Evolutionary conservation across 352 stramenopile species (phyloP).

Genomic region (Phytophthora meadii): DNA sequence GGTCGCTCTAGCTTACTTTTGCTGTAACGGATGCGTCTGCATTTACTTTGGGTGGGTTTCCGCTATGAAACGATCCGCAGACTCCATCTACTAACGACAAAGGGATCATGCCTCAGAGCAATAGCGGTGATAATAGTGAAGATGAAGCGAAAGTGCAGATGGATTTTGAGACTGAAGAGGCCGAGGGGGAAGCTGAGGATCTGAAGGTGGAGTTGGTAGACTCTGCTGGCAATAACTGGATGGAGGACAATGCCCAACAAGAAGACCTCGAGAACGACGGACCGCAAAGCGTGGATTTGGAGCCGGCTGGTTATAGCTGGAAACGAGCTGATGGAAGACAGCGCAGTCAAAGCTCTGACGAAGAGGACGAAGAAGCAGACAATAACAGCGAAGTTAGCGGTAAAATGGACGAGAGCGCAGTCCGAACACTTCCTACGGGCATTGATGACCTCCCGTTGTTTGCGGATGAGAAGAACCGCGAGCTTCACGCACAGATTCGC

Average conservation of each 20-base stretch:
- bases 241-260: constrained; percentile 20
- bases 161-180: constrained; percentile 12
- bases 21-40: constrained; percentile 9
- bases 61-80: constrained; percentile 15
- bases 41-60: constrained; percentile 16
- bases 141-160: constrained; percentile 12
- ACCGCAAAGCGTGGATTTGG: constrained; percentile 27
- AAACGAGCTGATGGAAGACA: constrained; percentile 63
- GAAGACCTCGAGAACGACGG: constrained; percentile 25
- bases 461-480: constrained; percentile 88
- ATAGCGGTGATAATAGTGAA: constrained; percentile 4
- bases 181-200: constrained; percentile 1
- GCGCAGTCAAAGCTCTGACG: constrained; percentile 30
- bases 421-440: constrained; percentile 65
- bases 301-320: constrained; percentile 60
- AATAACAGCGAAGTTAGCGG: constrained; percentile 37
- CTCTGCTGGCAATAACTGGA: constrained; percentile 26
- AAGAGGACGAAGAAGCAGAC: constrained; percentile 41
- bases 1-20: too few species aligned
- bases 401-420: constrained; percentile 21
- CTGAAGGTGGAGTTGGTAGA: constrained; percentile 33
- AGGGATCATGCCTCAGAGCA: constrained; percentile 23
- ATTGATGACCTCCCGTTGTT: constrained; percentile 92
- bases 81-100: background rate
- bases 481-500: constrained; percentile 82